phyloP scores from a whole-genome alignment of 371 early-diverging fungal species.

The Umbelopsis sp. region DNA sequence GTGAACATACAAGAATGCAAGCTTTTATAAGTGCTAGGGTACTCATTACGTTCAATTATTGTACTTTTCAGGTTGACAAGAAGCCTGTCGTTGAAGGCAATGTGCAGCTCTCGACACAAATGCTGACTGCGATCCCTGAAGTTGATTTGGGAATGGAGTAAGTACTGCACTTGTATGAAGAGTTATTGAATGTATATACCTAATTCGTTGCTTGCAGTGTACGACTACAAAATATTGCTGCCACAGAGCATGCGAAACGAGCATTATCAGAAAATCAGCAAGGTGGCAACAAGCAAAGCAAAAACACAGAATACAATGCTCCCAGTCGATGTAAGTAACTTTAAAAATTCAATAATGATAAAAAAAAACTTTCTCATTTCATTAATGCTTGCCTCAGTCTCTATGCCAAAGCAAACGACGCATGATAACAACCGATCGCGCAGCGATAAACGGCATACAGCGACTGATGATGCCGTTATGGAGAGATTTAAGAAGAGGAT shows the following conservation, averaged over 20 bases:
- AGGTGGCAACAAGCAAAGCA: constrained; percentile 13
- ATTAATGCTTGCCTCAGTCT: not conserved
- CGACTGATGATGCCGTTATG: constrained; percentile 80
- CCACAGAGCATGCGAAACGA: constrained; percentile 82
- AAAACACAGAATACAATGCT: constrained; percentile 26
- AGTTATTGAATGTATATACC: not conserved
- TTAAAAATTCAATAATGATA: constrained; percentile 10
- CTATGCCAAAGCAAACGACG: constrained; percentile 1
- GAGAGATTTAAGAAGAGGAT: constrained; percentile 84
- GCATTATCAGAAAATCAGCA: constrained; percentile 46
- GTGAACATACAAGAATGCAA: not conserved
- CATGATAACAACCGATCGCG: constrained; percentile 30
- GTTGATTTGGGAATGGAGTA: constrained; percentile 89
- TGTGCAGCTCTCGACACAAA: constrained; percentile 83
- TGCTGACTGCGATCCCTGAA: constrained; percentile 94
- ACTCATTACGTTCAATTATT: not conserved
- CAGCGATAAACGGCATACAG: constrained; percentile 57
- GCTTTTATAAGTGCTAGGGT: not conserved
- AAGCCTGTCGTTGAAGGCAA: constrained; percentile 82
- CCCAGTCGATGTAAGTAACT: constrained; percentile 23
- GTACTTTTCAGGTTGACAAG: constrained; percentile 31
- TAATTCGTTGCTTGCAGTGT: constrained; percentile 42
- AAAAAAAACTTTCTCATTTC: constrained; percentile 2
- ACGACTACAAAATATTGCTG: constrained; percentile 80
- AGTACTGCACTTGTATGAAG: constrained; percentile 18